Evolutionary conservation across 768 basidiomycete species (phyloP).

Genomic region (Rhodotorula diobovata): DNA sequence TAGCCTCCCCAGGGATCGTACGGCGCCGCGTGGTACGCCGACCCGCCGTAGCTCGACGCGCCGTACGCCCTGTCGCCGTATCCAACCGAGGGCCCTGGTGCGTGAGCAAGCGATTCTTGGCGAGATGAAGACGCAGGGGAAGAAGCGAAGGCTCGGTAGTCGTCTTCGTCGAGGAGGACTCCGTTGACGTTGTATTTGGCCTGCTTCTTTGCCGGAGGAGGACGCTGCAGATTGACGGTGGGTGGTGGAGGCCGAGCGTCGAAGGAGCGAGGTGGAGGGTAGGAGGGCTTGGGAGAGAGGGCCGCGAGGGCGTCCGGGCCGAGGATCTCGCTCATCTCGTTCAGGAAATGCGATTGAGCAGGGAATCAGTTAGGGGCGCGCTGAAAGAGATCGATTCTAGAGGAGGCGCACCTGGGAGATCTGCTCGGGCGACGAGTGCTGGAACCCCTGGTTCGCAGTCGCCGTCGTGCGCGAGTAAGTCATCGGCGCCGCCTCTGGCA

Average conservation of each 20-base stretch:
- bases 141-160: constrained; percentile 2
- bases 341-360: constrained; percentile 15
- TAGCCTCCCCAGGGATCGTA: no score
- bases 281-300: not conserved
- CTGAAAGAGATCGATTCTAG: not conserved
- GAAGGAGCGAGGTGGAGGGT: not conserved
- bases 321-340: constrained; percentile 30
- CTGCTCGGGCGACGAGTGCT: constrained; percentile 6
- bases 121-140: not conserved
- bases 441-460: no score
- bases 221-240: not conserved
- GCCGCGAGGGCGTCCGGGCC: constrained; percentile 7
- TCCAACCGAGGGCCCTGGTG: no score
- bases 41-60: not conserved
- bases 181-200: constrained; percentile 21
- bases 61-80: no score
- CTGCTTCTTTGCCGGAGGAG: not conserved
- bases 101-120: no score
- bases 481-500: not conserved
- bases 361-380: not conserved
- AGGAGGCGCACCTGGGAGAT: constrained; percentile 5
- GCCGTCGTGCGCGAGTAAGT: constrained; percentile 1
- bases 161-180: constrained; percentile 22
- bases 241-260: not conserved
- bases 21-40: no score